Evolutionary conservation across 352 stramenopile species (phyloP).

Genomic region (Saprolegnia parasitica): DNA sequence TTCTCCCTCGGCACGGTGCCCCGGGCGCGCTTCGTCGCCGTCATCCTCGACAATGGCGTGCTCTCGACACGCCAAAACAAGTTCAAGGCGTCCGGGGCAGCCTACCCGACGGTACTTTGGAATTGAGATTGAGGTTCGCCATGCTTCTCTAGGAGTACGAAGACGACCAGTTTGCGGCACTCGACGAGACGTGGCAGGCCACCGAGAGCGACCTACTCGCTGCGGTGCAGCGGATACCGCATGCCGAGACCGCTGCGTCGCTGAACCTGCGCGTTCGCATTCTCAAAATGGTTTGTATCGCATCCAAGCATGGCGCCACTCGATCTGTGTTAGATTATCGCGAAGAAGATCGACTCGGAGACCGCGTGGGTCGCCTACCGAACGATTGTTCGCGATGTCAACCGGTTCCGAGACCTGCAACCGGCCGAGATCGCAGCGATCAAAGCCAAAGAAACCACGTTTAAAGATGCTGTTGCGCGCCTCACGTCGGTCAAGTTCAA

Average conservation of each 20-base stretch:
- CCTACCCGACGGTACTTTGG: neutral
- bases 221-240: conserved; percentile 51
- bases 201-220: conserved; percentile 50
- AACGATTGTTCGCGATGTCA: conserved; percentile 73
- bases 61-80: conserved; percentile 31
- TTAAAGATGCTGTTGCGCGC: conserved; percentile 59
- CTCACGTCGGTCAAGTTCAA: conserved; percentile 51
- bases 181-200: conserved; percentile 58
- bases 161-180: conserved; percentile 60
- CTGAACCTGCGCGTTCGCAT: conserved; percentile 63
- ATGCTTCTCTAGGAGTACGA: conserved; percentile 51
- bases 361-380: conserved; percentile 74
- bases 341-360: conserved; percentile 62
- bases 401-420: conserved; percentile 61
- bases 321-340: conserved; percentile 44
- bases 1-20: conserved; percentile 11
- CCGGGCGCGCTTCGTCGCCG: conserved; percentile 27
- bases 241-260: conserved; percentile 49
- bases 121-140: neutral
- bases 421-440: conserved; percentile 59
- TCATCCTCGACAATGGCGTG: conserved; percentile 28
- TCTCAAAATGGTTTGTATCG: conserved; percentile 32
- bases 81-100: conserved; percentile 23
- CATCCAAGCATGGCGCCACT: neutral
- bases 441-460: conserved; percentile 60